A percentile compares a stretch with the other conserved stretches of the same genome.
phyloP scores from a whole-genome alignment of 441 rosid species.

The Bruguiera hainesii region DNA sequence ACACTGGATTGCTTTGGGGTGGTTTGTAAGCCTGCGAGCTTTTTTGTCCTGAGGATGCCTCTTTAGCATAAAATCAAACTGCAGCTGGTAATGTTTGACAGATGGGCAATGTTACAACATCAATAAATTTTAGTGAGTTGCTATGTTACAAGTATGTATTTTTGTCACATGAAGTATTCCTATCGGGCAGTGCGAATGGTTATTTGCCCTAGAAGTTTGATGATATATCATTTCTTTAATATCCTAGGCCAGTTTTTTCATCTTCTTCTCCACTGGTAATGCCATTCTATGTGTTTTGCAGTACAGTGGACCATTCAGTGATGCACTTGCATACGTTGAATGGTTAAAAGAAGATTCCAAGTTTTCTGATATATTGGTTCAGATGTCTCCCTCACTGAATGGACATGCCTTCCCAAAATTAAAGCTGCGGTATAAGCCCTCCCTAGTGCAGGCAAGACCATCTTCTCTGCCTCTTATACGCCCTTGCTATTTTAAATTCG shows the following conservation, averaged over 20 bases:
- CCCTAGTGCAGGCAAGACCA: constrained; percentile 74
- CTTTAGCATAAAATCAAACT: neutral
- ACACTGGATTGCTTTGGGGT: neutral
- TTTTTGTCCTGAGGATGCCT: neutral
- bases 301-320: constrained; percentile 85
- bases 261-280: constrained; percentile 11
- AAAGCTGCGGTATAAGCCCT: constrained; percentile 78
- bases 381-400: constrained; percentile 65
- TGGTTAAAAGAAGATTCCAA: constrained; percentile 67
- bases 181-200: no score
- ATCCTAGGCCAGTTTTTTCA: neutral
- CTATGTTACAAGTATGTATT: no score
- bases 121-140: no score
- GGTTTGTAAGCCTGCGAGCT: neutral
- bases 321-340: constrained; percentile 70
- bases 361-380: constrained; percentile 70
- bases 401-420: constrained; percentile 87
- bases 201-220: no score
- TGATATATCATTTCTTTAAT: neutral
- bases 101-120: no score
- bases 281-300: constrained; percentile 35
- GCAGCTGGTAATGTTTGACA: neutral
- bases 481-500: neutral
- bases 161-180: no score
- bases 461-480: constrained; percentile 13